Conservation (phyloP, 2,329 filamentous ascomycete genomes). For the Zymoseptoria passerinii region DNA sequence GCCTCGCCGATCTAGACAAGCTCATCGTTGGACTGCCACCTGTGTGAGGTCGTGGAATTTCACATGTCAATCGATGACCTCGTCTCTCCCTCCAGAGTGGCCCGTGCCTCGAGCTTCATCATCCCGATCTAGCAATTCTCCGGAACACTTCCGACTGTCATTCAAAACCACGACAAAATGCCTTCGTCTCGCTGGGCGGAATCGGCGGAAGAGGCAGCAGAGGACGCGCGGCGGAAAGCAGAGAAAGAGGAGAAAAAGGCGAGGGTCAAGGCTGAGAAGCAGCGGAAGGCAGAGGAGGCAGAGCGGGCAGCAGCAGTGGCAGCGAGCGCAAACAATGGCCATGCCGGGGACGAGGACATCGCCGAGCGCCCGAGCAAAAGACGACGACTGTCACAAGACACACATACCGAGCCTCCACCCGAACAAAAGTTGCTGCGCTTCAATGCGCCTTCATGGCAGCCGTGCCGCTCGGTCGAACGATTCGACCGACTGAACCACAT, state of each 20-base stretch:
- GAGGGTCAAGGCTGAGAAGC: conserved; percentile 72
- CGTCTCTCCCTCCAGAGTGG: background rate
- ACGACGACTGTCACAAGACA: conserved; percentile 52
- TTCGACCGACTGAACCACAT: conserved; percentile 95
- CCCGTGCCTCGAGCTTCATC: background rate
- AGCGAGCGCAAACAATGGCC: conserved; percentile 20
- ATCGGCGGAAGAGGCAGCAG: conserved; percentile 68
- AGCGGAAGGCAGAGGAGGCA: conserved; percentile 52
- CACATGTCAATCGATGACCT: background rate
- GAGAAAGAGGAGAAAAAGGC: conserved; percentile 82
- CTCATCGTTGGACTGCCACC: background rate
- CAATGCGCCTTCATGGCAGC: conserved; percentile 57
- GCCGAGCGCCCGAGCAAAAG: conserved; percentile 47
- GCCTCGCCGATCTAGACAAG: conserved; percentile 18
- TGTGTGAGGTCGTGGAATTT: background rate
- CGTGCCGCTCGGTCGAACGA: conserved; percentile 70
- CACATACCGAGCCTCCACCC: conserved; percentile 22
- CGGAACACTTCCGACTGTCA: background rate
- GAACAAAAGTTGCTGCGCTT: conserved; percentile 62
- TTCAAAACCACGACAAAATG: conserved; percentile 13
- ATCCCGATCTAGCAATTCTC: background rate
- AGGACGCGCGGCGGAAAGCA: conserved; percentile 62
- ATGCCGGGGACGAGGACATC: conserved; percentile 14
- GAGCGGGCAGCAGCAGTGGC: conserved; percentile 28
- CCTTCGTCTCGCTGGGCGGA: conserved; percentile 73